Base-by-base conservation (phyloP, 2,329 filamentous ascomycete species). In the Penicillium sp. region DNA sequence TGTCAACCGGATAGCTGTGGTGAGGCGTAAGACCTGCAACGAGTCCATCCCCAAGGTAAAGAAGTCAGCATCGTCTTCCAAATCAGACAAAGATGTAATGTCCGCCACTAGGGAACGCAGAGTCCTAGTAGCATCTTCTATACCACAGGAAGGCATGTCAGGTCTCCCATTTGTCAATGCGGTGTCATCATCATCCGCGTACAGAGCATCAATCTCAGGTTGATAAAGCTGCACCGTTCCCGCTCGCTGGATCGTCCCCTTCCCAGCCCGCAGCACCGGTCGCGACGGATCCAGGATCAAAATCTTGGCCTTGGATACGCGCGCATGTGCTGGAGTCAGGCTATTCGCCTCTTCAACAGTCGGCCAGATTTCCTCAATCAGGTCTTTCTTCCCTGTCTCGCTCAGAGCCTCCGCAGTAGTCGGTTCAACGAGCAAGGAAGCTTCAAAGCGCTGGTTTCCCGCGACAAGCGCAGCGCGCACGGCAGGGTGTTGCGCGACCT, bases 131-230 rank as follows among this genome's bases (percentile, higher is more conserved):
- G 11, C 31, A 23, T 44, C 52, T 26, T 55, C 35, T 13, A 47
- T 9, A 5, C 31, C 1, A n/a, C 5, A 15, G 1, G 21, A 47
- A 8, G 2, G 11, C 5, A 2, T 8, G 3, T 5, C 21, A 0
- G 80, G 79, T 66, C 80, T 81, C 13, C 73, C 70, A 7, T 70
- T 69, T 15, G 76, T n/a, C n/a, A n/a, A n/a, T 47, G 17, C 9
- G 21, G 21, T 47, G 3, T 47, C 45, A 19, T 9, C 17, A 8
- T 47, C 11, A 8, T 47, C 11, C 9, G 5, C 11, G 31, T 66
- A 52, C 1, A 63, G 23, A 11, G 56, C 56, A 7, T 59, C 47
- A 6, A 63, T 50, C 9, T 63, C 61, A 1, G 31, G 15, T 1
- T 23, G 13, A 19, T 60, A 63, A 7, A 56, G 19, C 8, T 48